Base-by-base conservation (phyloP, 1,139 yeast species). In the Meyerozyma carpophila region DNA sequence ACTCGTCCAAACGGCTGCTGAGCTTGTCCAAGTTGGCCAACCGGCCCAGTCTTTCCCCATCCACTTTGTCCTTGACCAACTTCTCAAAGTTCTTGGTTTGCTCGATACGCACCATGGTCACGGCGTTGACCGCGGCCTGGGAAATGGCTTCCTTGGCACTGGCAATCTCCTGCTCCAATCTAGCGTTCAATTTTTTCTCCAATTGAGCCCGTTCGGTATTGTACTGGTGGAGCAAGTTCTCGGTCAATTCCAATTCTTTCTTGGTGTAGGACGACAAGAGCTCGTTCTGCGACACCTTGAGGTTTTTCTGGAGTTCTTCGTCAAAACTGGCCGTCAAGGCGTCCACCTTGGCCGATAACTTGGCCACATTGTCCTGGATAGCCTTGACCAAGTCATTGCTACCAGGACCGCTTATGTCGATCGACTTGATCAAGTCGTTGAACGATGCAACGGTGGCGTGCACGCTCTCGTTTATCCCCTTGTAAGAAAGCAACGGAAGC, bases 21-120 rank as follows among this genome's bases (percentile, higher is more conserved):
- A 94, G 73, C 48, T 79, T 77, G 28, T 76, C 75, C 55, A 93
- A 74, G 57, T 83, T 76, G 42, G 86, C 77, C 54, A 90, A 77
- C 59, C 95, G 83, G 31, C 91, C 90, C 46, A 81, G 73, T 64
- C 98, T 84, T 70, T 93, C 98, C 28, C 68, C 57, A 54, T 89
- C 95, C 42, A 94, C 77, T 50, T 77, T 79, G 40, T 79, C 77
- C 41, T 76, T 65, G 45, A 93, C 71, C 49, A 82, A 73, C 49
- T 76, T 69, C 51, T 85, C 82, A 62, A 89, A 84, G 57, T 82
- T 81, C 54, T 82, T 77, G 47, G 90, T 81, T 55, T 86, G 85
- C 52, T 81, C 84, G 47, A 84, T 71, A 57, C 89, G 81, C 46
- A 85, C 81, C 61, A 86, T 74, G 25, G 82, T 70, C 34, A 91